Base-by-base conservation (phyloP, 73 alveolate genomes). In the Tetrahymena thermophila region DNA sequence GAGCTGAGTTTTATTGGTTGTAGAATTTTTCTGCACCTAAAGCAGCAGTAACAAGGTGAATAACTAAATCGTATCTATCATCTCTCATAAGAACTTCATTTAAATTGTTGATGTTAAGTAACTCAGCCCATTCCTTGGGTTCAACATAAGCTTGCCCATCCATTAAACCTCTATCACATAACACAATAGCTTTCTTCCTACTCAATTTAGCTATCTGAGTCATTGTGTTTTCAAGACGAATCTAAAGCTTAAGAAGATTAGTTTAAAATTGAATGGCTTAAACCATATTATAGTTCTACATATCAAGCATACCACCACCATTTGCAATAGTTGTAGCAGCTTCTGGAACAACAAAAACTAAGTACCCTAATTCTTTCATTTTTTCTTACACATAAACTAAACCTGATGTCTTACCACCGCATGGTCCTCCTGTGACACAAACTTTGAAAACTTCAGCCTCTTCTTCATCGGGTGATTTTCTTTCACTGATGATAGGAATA, bases 371-470 rank as follows among this genome's bases (percentile, higher is more conserved):
- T 83, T 97, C 97, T 34, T 94, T 85, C 42, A 97, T 96, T n/a
- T 93, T 96, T 34, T 96, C 57, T 25, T 97, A 55, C 4, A 98
- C 94, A 2, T 97, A 94, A 35, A 98, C 98, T 28, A 98, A 96
- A 9, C 98, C 98, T 11, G 99, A 96, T 34, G 98, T 97, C 85
- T 97, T 98, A 34, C 99, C 99, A 34, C 99, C 98, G 57, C 99
- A 96, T 11, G 99, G 99, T 14, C 99, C 99, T 25, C 99, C 99
- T 21, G 99, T 97, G 28, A 98, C 55, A 94, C 98, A 97, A 40
- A 98, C 94, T 55, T 98, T 96, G 94, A 94, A 56, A 93, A 98
- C 97, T 31, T 97, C 89, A 4, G 89, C 40, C 23, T 71, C 89
- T 71, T 71, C 42, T 71, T 71, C 38, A 31, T 71, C 37, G 35